Evolutionary conservation across 2,329 filamentous ascomycete species (phyloP), one percentile per base, ranked within the genome.

Genomic region (Botrytis paeoniae): DNA sequence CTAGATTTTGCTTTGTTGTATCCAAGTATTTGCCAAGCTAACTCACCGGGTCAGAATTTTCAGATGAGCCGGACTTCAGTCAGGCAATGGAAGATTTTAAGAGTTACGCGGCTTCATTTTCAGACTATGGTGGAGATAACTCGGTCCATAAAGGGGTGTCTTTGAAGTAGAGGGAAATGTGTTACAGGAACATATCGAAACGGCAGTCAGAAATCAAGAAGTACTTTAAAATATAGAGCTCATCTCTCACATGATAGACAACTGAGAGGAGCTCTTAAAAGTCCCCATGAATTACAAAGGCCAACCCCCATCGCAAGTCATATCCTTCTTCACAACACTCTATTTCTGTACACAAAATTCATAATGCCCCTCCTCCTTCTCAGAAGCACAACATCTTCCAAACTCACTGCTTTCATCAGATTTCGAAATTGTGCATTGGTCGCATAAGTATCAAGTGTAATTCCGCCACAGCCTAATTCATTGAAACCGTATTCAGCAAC

Each of bases 401-500:
- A 57, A 5, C 41, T 64, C 70, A 72, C 62, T 1, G 32, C 59
- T 32, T 29, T 54, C 75, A 77, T 75, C 69, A 74, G 32, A 14
- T 18, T 62, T 4, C 71, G 29, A 61, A 61, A 76, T 3, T 73
- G 74, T 9, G 39, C 2, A 72, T 76, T 75, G 8, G 14, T 35
- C 2, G 29, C 9, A 35, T 68, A 71, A 22, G 79, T 80, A 64
- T 78, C 78, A n/a, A 78, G 71, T 29, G 66, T 72, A 18, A 76
- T 75, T 37, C 76, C 57, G 0, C 32, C 69, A 35, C 74, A 75
- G 1, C 73, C 75, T 18, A 80, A 61, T 18, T 72, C 73, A 20
- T 70, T 29, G 20, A 79, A 73, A 22, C 75, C 77, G 61, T 77
- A 78, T 41, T 80, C 76, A 16, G 79, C 32, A 20, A 78, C 35